Conservation (phyloP, 192 early-diverging fungal species). For the Coemansia sp. region DNA sequence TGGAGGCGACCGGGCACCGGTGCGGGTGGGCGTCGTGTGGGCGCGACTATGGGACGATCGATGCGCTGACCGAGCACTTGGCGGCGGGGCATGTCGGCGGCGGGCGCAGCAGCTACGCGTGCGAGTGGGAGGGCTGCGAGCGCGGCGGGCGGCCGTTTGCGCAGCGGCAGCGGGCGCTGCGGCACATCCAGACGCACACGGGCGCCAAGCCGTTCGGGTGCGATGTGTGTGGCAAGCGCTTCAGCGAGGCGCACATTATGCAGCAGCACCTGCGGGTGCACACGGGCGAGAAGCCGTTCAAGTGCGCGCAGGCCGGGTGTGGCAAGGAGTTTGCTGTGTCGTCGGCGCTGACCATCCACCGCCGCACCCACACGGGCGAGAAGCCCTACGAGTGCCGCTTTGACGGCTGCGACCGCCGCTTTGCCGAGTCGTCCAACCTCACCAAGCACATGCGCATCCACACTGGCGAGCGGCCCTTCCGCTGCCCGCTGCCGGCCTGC, state of each 20-base stretch:
- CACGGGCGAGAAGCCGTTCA: constrained; percentile 74
- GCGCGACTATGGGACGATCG: constrained; percentile 31
- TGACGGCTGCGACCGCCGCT: constrained; percentile 42
- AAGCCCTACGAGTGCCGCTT: constrained; percentile 65
- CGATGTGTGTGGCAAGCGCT: constrained; percentile 70
- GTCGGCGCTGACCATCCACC: constrained; percentile 68
- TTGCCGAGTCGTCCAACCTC: constrained; percentile 62
- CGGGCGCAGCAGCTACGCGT: constrained; percentile 49
- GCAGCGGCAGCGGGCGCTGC: constrained; percentile 68
- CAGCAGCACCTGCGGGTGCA: constrained; percentile 75
- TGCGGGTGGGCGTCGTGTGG: constrained; percentile 74
- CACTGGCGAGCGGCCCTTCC: constrained; percentile 74
- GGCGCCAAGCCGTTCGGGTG: constrained; percentile 83
- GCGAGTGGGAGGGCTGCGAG: constrained; percentile 56
- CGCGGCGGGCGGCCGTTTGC: constrained; percentile 66
- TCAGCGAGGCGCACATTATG: constrained; percentile 80
- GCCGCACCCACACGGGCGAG: constrained; percentile 70
- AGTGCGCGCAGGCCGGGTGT: constrained; percentile 64
- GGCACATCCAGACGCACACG: constrained; percentile 85
- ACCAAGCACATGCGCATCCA: constrained; percentile 74
- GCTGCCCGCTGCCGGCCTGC: constrained; percentile 64
- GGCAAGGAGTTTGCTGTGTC: constrained; percentile 68
- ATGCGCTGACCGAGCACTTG: constrained; percentile 46
- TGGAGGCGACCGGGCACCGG: constrained; percentile 53
- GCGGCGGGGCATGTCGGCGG: constrained; percentile 43